Base-by-base conservation (phyloP, 1,284 basidiomycete genomes). In the Puccinia novopanici region DNA sequence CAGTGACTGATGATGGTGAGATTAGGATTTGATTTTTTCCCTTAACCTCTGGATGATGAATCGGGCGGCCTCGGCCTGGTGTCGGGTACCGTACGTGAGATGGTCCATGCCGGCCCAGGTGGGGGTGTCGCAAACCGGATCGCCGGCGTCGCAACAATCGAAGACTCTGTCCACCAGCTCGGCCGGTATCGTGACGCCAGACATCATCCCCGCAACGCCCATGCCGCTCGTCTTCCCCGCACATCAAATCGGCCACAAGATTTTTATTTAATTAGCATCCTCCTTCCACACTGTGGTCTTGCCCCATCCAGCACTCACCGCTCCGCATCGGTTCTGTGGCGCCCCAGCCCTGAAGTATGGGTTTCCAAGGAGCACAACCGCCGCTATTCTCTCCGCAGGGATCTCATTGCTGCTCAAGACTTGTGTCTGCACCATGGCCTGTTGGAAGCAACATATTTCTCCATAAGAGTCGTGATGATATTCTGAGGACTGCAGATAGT, bases 391-490 rank as follows among this genome's bases (percentile, higher is more conserved):
- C 17, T 52, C 42, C 30, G 17, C 27, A 1, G 78, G 71, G 8
- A 80, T 30, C 0, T n/a, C 37, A 15, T 57, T 42, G 19, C 42
- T 73, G 40, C 12, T 54, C 42, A 63, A 24, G 27, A 40, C 61
- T 67, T 80, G 70, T 22, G 61, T 67, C 37, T 50, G 34, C 10
- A 80, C 78, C 78, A 80, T 80, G 73, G 78, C 78, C 68, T 79
- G 3, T 45, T 57, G 45, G 40, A 50, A 52, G 67, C 3, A 65
- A 67, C n/a, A 19, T 22, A 54, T 54, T 9, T 22, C 13, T 5
- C 6, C 22, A 22, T 22, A 19, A 54, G n/a, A 24, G 42, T n/a
- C 19, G 19, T 34, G 9, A 52, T 4, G 10, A 34, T 52, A 19
- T 30, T 6, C 19, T 37, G 40, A 2, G 13, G 13, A 52, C 9